Evolutionary conservation across 495 filamentous ascomycete genomes (phyloP).

Genomic region (Bryoglossum gracile): DNA sequence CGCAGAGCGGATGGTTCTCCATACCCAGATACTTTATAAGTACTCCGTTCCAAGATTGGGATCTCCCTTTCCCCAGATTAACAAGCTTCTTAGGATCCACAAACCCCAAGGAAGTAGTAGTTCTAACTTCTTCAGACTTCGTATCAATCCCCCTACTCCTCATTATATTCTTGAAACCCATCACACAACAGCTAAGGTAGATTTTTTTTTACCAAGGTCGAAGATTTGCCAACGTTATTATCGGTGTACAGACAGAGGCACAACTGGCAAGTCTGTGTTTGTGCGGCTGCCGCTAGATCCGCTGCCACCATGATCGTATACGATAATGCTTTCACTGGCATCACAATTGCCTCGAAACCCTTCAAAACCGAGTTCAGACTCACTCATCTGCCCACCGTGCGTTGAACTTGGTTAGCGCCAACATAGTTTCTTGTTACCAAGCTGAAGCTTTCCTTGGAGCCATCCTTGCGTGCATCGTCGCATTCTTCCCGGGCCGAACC

Average conservation of each 20-base stretch:
- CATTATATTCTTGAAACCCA: background rate
- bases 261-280: slow-evolving; percentile 66
- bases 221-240: slow-evolving; percentile 57
- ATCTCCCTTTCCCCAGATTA: background rate
- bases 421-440: slow-evolving; percentile 63
- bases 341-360: slow-evolving; percentile 53
- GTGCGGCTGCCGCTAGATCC: slow-evolving; percentile 55
- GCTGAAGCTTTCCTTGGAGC: slow-evolving; percentile 63
- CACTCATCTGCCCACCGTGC: slow-evolving; percentile 30
- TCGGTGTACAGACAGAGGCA: too few relatives aligned
- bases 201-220: slow-evolving; percentile 48
- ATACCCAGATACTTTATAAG: slow-evolving; percentile 10
- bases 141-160: background rate
- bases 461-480: slow-evolving; percentile 50
- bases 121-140: too few relatives aligned
- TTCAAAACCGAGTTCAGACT: slow-evolving; percentile 54
- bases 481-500: slow-evolving; percentile 50
- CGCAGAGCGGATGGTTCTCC: too few relatives aligned
- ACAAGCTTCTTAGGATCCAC: background rate
- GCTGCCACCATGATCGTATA: slow-evolving; percentile 69
- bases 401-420: slow-evolving; percentile 48
- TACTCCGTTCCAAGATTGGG: slow-evolving; percentile 1
- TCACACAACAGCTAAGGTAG: slow-evolving; percentile 36
- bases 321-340: slow-evolving; percentile 65
- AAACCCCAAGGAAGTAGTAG: too few relatives aligned